Percentiles rank a stretch among this genome's conserved stretches.
These are phyloP conservation scores for bread wheat (Triticum aestivum) DNA, from an alignment of 176 grass and related monocot species.

Conservation along the genomic window DNA sequence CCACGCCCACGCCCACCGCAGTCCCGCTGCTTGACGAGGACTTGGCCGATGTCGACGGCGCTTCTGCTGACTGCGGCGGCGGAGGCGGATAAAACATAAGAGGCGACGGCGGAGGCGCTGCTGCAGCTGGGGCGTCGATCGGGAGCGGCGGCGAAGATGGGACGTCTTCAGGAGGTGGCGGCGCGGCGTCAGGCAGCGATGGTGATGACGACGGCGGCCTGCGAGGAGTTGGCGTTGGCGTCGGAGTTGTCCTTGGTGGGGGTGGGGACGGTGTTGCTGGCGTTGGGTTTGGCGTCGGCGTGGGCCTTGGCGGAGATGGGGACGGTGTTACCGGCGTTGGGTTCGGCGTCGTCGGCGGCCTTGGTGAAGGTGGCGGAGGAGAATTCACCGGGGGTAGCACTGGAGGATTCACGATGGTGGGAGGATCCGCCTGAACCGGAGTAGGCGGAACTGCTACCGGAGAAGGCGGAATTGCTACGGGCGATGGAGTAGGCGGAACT, in stretches of 20 bases:
- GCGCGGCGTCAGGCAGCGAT: conserved; percentile 15
- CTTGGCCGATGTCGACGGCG: conserved; percentile 12
- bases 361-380: background rate
- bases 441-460: background rate
- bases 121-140: background rate
- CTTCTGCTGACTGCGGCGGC: conserved; percentile 6
- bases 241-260: background rate
- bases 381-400: background rate
- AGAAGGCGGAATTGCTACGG: background rate
- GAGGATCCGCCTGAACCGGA: background rate
- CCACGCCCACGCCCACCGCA: conserved; percentile 36
- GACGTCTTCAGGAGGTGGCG: background rate
- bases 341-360: background rate
- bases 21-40: background rate
- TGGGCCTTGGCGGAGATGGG: background rate
- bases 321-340: background rate
- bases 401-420: background rate
- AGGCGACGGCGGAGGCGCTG: conserved; percentile 6
- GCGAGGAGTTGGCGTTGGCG: background rate
- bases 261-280: background rate
- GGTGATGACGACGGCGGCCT: background rate
- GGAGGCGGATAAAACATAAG: background rate
- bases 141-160: conserved; percentile 14
- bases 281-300: background rate
- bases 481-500: background rate